A percentile compares a stretch with the other conserved stretches of the same genome.
phyloP scores from a whole-genome alignment of 176 grass and related monocot species.

The Hsuehochloa calcarea region DNA sequence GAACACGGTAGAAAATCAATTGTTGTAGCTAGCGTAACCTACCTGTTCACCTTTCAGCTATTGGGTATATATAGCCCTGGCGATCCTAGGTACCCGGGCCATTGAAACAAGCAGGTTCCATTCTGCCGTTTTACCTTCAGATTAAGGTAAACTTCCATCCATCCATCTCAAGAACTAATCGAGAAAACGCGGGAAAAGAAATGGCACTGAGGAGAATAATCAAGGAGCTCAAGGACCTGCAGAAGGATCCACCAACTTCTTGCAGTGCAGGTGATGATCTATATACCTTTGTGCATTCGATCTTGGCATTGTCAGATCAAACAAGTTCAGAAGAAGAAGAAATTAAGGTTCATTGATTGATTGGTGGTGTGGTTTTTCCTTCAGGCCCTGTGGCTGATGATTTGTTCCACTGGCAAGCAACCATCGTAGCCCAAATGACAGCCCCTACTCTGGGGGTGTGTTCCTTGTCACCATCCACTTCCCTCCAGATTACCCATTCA shows the following conservation, averaged over 20 bases:
- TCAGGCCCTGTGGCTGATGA: conserved; percentile 79
- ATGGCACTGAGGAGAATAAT: conserved; percentile 78
- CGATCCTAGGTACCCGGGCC: neutral
- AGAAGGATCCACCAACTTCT: conserved; percentile 83
- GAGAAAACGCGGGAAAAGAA: neutral
- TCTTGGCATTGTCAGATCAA: neutral
- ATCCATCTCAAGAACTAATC: neutral
- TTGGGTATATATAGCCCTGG: conserved; percentile 16
- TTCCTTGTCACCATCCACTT: conserved; percentile 73
- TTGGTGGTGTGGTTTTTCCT: neutral
- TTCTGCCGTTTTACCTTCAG: neutral
- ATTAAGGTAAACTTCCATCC: neutral
- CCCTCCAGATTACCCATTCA: conserved; percentile 78
- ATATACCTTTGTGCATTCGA: neutral
- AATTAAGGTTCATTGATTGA: neutral
- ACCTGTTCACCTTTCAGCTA: too few species aligned
- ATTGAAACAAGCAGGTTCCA: conserved; percentile 14
- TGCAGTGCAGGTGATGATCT: conserved; percentile 78
- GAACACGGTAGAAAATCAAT: too few species aligned
- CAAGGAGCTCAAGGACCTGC: conserved; percentile 94
- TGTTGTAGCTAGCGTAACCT: too few species aligned
- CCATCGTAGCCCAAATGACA: conserved; percentile 64
- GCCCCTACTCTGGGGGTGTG: conserved; percentile 59
- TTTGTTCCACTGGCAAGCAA: conserved; percentile 97
- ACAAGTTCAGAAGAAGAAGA: neutral